Conservation (phyloP, 345 rosid genomes). For the Turnera subulata region DNA sequence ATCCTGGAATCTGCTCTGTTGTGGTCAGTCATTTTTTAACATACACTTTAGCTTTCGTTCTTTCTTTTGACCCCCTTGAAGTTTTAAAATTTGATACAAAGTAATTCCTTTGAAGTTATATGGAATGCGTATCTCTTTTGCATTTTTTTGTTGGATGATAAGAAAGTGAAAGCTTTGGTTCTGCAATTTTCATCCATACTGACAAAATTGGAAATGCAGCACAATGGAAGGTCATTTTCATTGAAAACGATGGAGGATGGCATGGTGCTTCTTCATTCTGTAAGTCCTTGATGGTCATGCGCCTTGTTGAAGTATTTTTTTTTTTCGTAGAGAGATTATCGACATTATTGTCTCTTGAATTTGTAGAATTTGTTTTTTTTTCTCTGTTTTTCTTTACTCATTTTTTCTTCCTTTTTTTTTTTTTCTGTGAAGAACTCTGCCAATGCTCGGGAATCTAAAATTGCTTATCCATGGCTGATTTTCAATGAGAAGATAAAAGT, state of each 20-base stretch:
- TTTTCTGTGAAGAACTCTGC: constrained; percentile 55
- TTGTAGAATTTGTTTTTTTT: no score
- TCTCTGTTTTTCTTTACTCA: constrained; percentile 3
- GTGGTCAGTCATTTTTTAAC: constrained; percentile 55
- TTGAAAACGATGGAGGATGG: constrained; percentile 99
- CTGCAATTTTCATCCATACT: constrained; percentile 15
- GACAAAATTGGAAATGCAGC: constrained; percentile 37
- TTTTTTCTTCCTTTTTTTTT: constrained; percentile 12
- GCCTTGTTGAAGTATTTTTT: no score
- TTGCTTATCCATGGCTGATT: constrained; percentile 86
- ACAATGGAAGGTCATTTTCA: constrained; percentile 70
- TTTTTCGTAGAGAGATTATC: background rate
- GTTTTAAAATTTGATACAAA: background rate
- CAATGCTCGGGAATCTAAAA: constrained; percentile 67
- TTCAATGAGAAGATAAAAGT: constrained; percentile 96
- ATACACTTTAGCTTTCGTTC: background rate
- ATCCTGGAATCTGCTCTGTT: constrained; percentile 80
- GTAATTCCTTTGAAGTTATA: background rate
- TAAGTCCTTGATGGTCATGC: constrained; percentile 30
- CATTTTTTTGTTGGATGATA: background rate
- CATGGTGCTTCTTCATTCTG: constrained; percentile 74
- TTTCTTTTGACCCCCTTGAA: background rate
- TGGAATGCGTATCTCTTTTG: background rate
- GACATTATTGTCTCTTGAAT: background rate
- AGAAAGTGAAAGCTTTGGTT: background rate